Percentiles rank a stretch among this genome's conserved stretches.
These are phyloP conservation scores for Neurospora sp. DNA, from an alignment of 495 filamentous ascomycete species.

Conservation along the genomic window DNA sequence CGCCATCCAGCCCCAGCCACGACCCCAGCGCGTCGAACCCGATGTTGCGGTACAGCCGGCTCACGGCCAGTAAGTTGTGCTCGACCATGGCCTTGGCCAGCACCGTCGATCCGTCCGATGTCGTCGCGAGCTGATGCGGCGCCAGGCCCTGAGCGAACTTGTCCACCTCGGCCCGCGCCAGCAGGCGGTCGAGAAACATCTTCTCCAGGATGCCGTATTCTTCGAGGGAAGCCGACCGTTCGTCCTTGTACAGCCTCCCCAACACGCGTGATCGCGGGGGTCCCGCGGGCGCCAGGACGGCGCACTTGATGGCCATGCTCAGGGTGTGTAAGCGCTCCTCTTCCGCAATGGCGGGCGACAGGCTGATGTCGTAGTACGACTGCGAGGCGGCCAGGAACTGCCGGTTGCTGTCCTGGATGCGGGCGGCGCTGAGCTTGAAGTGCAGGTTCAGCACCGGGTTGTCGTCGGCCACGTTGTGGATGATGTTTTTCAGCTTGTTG, in stretches of 20 bases:
- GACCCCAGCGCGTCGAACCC: constrained; percentile 63
- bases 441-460: constrained; percentile 65
- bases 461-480: constrained; percentile 60
- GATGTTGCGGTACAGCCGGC: constrained; percentile 84
- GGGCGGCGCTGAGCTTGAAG: constrained; percentile 84
- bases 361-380: constrained; percentile 77
- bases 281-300: constrained; percentile 87
- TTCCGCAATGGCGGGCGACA: constrained; percentile 66
- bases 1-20: constrained; percentile 60
- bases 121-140: constrained; percentile 82
- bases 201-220: constrained; percentile 91
- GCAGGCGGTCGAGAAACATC: constrained; percentile 87
- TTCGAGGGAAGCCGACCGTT: constrained; percentile 61
- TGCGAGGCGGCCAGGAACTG: constrained; percentile 83
- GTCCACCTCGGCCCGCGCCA: constrained; percentile 68
- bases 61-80: constrained; percentile 84
- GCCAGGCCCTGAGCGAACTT: constrained; percentile 72
- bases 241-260: constrained; percentile 86
- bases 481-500: constrained; percentile 86
- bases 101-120: constrained; percentile 82
- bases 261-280: constrained; percentile 71
- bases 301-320: constrained; percentile 81
- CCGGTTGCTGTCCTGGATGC: constrained; percentile 83
- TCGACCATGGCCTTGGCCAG: constrained; percentile 91
- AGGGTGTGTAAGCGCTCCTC: constrained; percentile 74